These are phyloP conservation scores for Cryptococcus hybrid DNA, from an alignment of 1,284 basidiomycete species.

Conservation along the genomic window DNA sequence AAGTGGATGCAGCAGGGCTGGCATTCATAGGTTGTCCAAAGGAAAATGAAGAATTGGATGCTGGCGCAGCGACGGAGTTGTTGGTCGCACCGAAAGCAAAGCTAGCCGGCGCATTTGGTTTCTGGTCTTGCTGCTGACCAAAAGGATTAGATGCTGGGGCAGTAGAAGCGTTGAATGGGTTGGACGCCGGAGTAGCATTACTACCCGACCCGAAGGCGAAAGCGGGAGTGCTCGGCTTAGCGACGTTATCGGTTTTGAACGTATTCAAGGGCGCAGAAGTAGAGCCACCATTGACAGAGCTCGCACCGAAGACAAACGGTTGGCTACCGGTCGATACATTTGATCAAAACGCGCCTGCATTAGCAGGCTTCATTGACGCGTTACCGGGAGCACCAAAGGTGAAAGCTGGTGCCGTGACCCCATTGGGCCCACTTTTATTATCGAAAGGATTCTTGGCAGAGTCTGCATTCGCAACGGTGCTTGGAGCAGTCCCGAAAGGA, in stretches of 20 bases:
- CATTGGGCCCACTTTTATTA: neutral
- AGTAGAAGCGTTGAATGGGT: constrained; percentile 6
- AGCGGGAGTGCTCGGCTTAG: constrained; percentile 4
- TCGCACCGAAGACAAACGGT: neutral
- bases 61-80: neutral
- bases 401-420: neutral
- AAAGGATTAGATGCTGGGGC: constrained; percentile 17
- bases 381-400: neutral
- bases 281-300: neutral
- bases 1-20: neutral
- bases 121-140: constrained; percentile 8
- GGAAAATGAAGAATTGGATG: constrained; percentile 6
- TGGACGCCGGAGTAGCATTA: constrained; percentile 7
- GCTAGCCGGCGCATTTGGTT: neutral
- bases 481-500: neutral
- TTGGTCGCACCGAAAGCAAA: constrained; percentile 9
- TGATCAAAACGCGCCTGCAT: neutral
- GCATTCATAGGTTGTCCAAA: constrained; percentile 7
- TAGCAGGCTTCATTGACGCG: neutral
- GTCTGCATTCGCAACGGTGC: neutral
- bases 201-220: constrained; percentile 9
- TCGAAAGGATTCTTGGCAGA: neutral
- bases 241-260: constrained; percentile 6
- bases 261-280: constrained; percentile 2
- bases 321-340: neutral